Base-by-base conservation (phyloP, 148 eudicot species). In the Nyssa sinensis region DNA sequence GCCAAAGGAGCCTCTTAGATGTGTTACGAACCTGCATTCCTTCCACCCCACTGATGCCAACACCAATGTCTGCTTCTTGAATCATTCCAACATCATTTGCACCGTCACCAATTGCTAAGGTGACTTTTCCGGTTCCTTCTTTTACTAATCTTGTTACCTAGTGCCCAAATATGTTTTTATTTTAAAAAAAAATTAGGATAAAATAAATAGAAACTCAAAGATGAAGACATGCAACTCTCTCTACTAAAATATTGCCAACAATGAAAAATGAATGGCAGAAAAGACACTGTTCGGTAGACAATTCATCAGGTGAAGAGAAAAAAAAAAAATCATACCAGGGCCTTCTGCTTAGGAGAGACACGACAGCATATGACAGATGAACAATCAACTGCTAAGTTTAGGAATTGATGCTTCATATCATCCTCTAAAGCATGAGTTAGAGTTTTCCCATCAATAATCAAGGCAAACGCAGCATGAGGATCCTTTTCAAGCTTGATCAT, bases 61-160 rank as follows among this genome's bases (percentile, higher is more conserved):
- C 91, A 39, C 98, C 98, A 67, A 95, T 92, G 79, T 95, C 98
- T 21, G 98, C 98, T 86, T 87, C 98, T 83, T 95, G 97, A 84
- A 95, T 92, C 98, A 95, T 95, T 34, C 98, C 98, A 57, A 92
- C 98, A 80, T 95, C 98, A 85, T 95, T 95, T 51, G 98, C 98
- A 68, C 98, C 98, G 78, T 95, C 98, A 55, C 98, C 98, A 65
- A 95, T 89, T 62, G 94, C 97, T 76, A 95, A 86, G 13, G 98
- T 95, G 16, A 82, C 92, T 84, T 88, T 95, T 29, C 96, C 96
- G 12, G 96, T 95, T 81, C 98, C 98, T 83, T 92, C 94, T 83
- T 89, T 92, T 28, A 95, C 98, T 71, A 95, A 81, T 81, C 96
- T 85, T 16, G 98, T 95, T 32, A 95, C 97, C 98, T 95, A 64